Evolutionary conservation across 441 rosid species (phyloP).

Genomic region (Syzygium malaccense): DNA sequence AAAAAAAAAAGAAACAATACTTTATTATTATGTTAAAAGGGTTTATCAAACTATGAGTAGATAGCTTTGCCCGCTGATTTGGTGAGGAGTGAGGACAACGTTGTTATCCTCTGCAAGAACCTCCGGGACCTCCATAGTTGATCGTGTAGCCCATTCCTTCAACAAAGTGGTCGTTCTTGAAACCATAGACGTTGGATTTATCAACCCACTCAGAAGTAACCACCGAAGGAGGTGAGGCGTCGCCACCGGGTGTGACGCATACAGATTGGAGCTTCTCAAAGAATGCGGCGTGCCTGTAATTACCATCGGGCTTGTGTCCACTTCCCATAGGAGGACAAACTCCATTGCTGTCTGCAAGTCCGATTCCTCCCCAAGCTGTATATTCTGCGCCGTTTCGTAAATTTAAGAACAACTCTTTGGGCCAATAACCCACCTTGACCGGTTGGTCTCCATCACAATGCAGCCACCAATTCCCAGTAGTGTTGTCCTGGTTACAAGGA

Average conservation of each 20-base stretch:
- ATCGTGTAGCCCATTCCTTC: too few species aligned
- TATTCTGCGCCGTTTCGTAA: background rate
- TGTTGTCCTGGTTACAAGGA: background rate
- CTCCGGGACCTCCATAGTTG: too few species aligned
- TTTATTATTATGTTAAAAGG: background rate
- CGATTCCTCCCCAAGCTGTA: slow-evolving; percentile 1
- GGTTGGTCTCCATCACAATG: background rate
- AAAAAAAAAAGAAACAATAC: background rate
- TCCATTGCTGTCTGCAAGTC: background rate
- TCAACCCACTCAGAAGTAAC: too few species aligned
- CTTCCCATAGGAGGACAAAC: background rate
- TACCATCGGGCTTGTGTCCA: background rate
- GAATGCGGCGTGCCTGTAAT: background rate
- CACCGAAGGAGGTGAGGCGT: too few species aligned
- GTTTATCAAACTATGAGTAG: background rate
- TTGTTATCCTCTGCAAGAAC: too few species aligned
- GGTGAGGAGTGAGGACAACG: too few species aligned
- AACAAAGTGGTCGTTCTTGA: too few species aligned
- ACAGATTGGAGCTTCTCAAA: too few species aligned
- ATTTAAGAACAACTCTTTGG: background rate
- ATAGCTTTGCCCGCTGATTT: too few species aligned
- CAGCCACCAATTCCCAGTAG: background rate
- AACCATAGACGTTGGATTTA: too few species aligned
- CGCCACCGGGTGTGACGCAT: too few species aligned
- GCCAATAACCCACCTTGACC: slow-evolving; percentile 1